Percentiles rank a stretch among this genome's conserved stretches.
Evolutionary conservation across 192 early-diverging fungal species (phyloP).

Genomic region (Pilaira anomala): DNA sequence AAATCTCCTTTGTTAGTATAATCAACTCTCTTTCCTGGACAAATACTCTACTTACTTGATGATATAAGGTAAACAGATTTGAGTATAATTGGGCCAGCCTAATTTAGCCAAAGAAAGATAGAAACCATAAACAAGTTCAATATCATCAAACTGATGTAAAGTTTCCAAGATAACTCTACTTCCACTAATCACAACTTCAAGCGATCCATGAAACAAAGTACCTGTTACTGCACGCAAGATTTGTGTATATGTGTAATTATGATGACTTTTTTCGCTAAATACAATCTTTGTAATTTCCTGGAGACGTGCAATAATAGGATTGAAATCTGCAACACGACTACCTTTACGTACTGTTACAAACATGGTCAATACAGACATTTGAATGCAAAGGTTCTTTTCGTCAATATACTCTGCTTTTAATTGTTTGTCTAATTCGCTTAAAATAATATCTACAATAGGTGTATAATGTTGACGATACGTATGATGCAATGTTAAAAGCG

Average conservation of each 20-base stretch:
- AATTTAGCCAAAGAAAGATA: conserved; percentile 59
- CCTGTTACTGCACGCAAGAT: conserved; percentile 27
- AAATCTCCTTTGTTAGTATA: not conserved
- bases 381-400: conserved; percentile 38
- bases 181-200: conserved; percentile 34
- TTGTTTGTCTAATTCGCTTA: conserved; percentile 28
- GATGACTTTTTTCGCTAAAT: conserved; percentile 25
- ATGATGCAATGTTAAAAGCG: conserved; percentile 51
- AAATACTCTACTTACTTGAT: conserved; percentile 37
- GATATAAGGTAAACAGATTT: conserved; percentile 72
- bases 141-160: conserved; percentile 42
- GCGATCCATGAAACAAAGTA: conserved; percentile 25
- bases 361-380: conserved; percentile 40
- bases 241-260: conserved; percentile 29
- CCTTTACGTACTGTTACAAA: conserved; percentile 53
- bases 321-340: conserved; percentile 52
- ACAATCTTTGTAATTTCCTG: conserved; percentile 39
- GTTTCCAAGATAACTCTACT: conserved; percentile 31
- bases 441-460: conserved; percentile 42
- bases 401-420: conserved; percentile 33
- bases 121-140: conserved; percentile 62
- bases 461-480: conserved; percentile 45
- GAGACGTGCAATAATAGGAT: conserved; percentile 37
- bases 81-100: conserved; percentile 68
- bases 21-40: not conserved